Base-by-base conservation (phyloP, 352 stramenopile species). In the Phytophthora tentaculata region DNA sequence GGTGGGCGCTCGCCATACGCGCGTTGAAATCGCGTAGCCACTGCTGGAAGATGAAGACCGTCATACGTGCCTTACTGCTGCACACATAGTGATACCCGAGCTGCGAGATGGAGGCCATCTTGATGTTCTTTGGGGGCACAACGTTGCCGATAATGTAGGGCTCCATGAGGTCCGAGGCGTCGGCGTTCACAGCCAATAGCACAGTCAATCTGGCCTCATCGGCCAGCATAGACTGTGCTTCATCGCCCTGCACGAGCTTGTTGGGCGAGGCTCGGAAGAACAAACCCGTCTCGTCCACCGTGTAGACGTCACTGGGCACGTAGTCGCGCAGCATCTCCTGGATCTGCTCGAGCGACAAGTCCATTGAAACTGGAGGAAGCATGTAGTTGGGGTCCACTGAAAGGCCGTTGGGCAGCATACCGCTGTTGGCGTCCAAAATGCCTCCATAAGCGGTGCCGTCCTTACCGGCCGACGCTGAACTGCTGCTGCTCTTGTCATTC, bases 11-110 rank as follows among this genome's bases (percentile, higher is more conserved):
- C 13, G 87, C 86, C 88, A 96, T 96, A 53, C 86, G 85, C 20
- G 84, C 83, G 56, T 96, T 96, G 47, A 96, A 93, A 59, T 94
- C 86, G 9, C 86, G 86, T 23, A 96, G 67, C 88, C 88, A 96
- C 57, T 94, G 85, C 77, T 96, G 86, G 69, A 96, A 96, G 61
- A 96, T 94, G 61, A 94, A 92, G 29, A 94, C 84, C 13, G 88
- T 96, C 88, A 96, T 96, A 60, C 86, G 87, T 19, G 84, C 76
- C 69, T 90, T 89, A 73, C 81, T 89, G 67, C 83, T 94, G 73
- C 81, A 90, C 20, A 94, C 83, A 72, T 96, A 96, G 77, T 96
- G 86, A 69, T 93, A 95, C 7, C 88, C 88, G 17, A 94, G 76
- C 63, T 94, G 85, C 60, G 83, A 83, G 60, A 92, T 89, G 8